Conservation (phyloP, 441 rosid species). For the Adansonia madagascariensis region DNA sequence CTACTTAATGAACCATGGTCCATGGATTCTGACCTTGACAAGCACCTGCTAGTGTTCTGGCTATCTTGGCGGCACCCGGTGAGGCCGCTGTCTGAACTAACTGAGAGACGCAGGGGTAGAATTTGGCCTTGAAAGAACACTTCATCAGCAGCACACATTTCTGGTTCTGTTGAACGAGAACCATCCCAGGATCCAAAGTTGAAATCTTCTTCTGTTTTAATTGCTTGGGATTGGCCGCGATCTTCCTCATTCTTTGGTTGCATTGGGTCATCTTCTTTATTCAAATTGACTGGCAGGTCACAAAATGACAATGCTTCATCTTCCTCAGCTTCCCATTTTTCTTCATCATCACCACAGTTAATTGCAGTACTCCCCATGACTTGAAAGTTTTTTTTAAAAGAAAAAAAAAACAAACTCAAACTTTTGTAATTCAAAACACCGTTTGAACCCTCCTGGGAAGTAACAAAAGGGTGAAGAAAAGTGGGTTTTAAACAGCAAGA, state of each 20-base stretch:
- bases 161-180: constrained; percentile 42
- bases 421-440: neutral
- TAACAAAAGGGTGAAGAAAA: constrained; percentile 3
- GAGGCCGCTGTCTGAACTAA: constrained; percentile 49
- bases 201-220: constrained; percentile 48
- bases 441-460: constrained; percentile 23
- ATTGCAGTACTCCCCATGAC: constrained; percentile 37
- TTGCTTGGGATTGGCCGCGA: constrained; percentile 21
- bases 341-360: constrained; percentile 35
- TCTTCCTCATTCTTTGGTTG: constrained; percentile 20
- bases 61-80: constrained; percentile 27
- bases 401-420: constrained; percentile 25
- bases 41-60: constrained; percentile 29
- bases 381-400: constrained; percentile 20
- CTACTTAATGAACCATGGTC: constrained; percentile 44
- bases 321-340: constrained; percentile 32
- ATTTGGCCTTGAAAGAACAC: constrained; percentile 82
- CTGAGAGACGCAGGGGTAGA: constrained; percentile 70
- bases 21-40: constrained; percentile 68
- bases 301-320: constrained; percentile 70
- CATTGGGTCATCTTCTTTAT: constrained; percentile 27
- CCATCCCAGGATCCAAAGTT: constrained; percentile 61
- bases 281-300: constrained; percentile 61
- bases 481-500: constrained; percentile 23
- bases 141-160: constrained; percentile 87